phyloP scores from a whole-genome alignment of 2,329 filamentous ascomycete species.

The Stenocarpella maydis region DNA sequence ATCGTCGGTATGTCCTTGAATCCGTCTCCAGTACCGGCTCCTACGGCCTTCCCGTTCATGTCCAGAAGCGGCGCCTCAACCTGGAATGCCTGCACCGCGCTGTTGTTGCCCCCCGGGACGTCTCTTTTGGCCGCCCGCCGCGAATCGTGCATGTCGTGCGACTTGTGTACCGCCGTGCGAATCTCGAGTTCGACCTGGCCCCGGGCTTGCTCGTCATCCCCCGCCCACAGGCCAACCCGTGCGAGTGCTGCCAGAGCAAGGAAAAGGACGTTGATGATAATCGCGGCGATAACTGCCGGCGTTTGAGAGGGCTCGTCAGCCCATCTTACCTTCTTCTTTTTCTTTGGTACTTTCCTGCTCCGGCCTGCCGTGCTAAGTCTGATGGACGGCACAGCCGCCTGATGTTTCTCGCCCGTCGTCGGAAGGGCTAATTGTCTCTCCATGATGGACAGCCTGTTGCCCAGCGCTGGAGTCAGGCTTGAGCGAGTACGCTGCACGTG shows the following conservation, averaged over 20 bases:
- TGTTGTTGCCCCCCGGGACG: constrained; percentile 2
- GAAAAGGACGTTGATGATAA: constrained; percentile 11
- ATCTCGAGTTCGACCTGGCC: constrained; percentile 11
- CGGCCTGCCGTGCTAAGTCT: constrained; percentile 1
- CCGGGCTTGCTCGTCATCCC: background rate
- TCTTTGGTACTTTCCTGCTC: background rate
- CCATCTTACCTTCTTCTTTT: constrained; percentile 10
- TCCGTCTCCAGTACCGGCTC: constrained; percentile 22
- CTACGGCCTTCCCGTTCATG: constrained; percentile 17
- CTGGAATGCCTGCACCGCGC: constrained; percentile 22
- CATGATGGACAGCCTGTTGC: constrained; percentile 1
- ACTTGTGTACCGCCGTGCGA: constrained; percentile 7
- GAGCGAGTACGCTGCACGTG: background rate
- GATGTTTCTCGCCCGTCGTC: constrained; percentile 13
- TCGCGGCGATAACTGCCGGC: background rate
- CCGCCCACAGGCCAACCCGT: background rate
- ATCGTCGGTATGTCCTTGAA: constrained; percentile 27
- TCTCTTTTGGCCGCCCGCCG: constrained; percentile 4
- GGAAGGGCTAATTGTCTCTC: background rate
- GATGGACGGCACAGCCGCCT: background rate
- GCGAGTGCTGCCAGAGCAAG: background rate
- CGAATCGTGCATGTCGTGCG: background rate
- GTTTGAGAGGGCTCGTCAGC: background rate
- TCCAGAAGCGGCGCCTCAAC: constrained; percentile 30
- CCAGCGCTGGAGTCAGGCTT: constrained; percentile 9